phyloP scores from a whole-genome alignment of 129 eudicot species.

The Erigeron canadensis region DNA sequence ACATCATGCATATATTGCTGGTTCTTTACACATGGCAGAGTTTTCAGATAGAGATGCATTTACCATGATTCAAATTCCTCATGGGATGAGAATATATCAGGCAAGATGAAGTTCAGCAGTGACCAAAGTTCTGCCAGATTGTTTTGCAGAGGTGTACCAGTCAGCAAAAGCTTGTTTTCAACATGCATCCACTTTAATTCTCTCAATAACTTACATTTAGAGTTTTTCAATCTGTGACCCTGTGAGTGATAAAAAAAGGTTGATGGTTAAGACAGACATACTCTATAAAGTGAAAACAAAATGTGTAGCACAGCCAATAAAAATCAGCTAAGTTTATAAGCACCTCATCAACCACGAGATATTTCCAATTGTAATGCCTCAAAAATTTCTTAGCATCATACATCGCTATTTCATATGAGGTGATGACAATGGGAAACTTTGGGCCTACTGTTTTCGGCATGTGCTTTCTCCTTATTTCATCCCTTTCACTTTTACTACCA shows the following conservation, averaged over 20 bases:
- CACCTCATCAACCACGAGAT: constrained; percentile 97
- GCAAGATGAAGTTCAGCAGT: constrained; percentile 86
- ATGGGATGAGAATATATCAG: constrained; percentile 94
- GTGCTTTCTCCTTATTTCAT: constrained; percentile 65
- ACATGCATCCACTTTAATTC: constrained; percentile 58
- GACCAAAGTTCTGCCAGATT: constrained; percentile 99
- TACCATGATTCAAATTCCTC: constrained; percentile 97
- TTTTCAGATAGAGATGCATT: not conserved
- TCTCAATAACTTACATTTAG: constrained; percentile 74
- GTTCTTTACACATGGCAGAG: not conserved
- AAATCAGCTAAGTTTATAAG: not conserved
- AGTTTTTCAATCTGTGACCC: constrained; percentile 96
- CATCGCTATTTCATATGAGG: constrained; percentile 94
- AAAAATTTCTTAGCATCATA: constrained; percentile 61
- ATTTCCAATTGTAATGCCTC: constrained; percentile 93
- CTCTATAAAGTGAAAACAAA: not conserved
- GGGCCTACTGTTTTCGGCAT: constrained; percentile 87
- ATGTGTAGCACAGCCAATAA: not conserved
- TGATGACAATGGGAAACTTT: constrained; percentile 73
- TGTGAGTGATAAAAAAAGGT: constrained; percentile 25
- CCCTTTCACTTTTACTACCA: constrained; percentile 59
- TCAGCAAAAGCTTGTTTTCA: constrained; percentile 93
- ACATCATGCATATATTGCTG: not conserved
- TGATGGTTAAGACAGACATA: not conserved
- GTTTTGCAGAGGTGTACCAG: constrained; percentile 98